phyloP scores from a whole-genome alignment of 1,284 basidiomycete genomes.

The Moesziomyces antarcticus region DNA sequence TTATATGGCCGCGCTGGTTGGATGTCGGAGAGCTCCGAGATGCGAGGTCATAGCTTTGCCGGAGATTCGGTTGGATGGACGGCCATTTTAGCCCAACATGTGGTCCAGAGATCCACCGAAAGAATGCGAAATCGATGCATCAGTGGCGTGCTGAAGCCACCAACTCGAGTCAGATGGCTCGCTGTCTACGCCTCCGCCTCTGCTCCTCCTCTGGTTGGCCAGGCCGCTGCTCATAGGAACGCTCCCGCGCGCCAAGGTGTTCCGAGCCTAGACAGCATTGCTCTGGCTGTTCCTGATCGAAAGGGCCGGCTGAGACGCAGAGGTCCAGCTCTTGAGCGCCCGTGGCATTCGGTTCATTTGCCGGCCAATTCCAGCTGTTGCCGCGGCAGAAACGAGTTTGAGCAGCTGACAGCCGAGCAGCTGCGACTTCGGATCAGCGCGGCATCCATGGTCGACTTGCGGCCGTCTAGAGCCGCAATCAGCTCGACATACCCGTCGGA shows the following conservation, averaged over 20 bases:
- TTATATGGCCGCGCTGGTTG: neutral
- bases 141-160: constrained; percentile 15
- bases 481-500: neutral
- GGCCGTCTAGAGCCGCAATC: neutral
- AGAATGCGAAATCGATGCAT: neutral
- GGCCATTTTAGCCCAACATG: too few relatives aligned
- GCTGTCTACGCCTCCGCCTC: too few relatives aligned
- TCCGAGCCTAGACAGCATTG: too few relatives aligned
- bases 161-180: constrained; percentile 12
- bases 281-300: too few relatives aligned
- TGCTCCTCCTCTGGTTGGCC: too few relatives aligned
- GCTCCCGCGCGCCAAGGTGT: too few relatives aligned
- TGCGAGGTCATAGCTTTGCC: neutral
- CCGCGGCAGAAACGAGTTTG: too few relatives aligned
- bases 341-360: neutral
- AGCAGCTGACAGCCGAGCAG: too few relatives aligned
- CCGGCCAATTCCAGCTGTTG: constrained; percentile 1
- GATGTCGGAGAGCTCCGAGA: neutral
- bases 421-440: neutral
- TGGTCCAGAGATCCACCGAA: neutral
- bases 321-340: neutral
- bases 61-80: neutral
- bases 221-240: too few relatives aligned
- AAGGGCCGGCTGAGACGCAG: too few relatives aligned
- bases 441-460: neutral